These are phyloP conservation scores for Fusarium mexicanum DNA, from an alignment of 2,329 filamentous ascomycete species.

Conservation along the genomic window DNA sequence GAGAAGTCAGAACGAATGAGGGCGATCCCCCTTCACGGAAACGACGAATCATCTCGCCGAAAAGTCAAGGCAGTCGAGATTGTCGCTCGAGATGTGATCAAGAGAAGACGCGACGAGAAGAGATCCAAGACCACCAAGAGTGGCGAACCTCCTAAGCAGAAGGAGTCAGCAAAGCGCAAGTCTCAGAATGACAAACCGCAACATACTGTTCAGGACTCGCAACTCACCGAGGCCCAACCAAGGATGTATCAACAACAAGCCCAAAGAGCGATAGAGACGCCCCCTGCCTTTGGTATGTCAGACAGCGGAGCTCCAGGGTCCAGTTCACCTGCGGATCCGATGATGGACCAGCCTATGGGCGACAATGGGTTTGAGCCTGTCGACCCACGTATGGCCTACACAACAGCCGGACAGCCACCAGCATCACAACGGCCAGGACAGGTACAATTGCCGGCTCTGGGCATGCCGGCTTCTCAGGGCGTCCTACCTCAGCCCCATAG, in stretches of 20 bases:
- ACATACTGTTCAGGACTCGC: background rate
- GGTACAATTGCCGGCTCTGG: slow-evolving; percentile 35
- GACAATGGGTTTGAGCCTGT: slow-evolving; percentile 36
- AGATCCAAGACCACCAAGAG: slow-evolving; percentile 38
- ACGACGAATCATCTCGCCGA: slow-evolving; percentile 61
- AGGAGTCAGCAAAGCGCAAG: background rate
- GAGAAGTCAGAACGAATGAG: slow-evolving; percentile 65
- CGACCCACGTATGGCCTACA: slow-evolving; percentile 38
- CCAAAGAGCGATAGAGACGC: background rate
- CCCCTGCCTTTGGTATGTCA: slow-evolving; percentile 1
- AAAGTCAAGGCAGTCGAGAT: slow-evolving; percentile 75
- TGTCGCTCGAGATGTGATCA: slow-evolving; percentile 80
- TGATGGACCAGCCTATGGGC: slow-evolving; percentile 34
- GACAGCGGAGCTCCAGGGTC: slow-evolving; percentile 10
- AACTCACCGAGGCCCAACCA: background rate
- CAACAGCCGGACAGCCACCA: slow-evolving; percentile 25
- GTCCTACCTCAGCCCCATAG: slow-evolving; percentile 36
- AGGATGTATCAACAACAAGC: background rate
- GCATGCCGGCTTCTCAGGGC: slow-evolving; percentile 26
- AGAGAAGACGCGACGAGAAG: slow-evolving; percentile 76
- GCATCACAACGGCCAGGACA: slow-evolving; percentile 9
- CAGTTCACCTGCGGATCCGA: slow-evolving; percentile 30
- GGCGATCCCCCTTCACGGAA: slow-evolving; percentile 59
- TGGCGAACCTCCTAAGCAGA: slow-evolving; percentile 57
- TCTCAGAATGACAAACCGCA: background rate